Conservation (phyloP, 2,329 filamentous ascomycete genomes). For the Ophiocordyceps sinensis region DNA sequence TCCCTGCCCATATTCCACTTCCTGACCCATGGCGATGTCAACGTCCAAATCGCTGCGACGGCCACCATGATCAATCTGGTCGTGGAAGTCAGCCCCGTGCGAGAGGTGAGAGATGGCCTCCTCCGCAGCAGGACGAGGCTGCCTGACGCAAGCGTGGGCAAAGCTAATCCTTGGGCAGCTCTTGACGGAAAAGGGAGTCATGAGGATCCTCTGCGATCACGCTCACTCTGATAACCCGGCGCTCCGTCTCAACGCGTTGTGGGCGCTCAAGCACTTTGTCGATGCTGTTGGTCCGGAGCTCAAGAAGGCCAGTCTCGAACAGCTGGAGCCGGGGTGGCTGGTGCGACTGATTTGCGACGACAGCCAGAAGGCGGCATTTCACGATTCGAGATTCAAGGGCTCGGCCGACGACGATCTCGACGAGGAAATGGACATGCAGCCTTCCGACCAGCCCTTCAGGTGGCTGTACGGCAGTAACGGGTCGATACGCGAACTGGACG, state of each 20-base stretch:
- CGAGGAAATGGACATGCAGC: slow-evolving; percentile 43
- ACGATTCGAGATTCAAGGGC: slow-evolving; percentile 18
- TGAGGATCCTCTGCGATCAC: slow-evolving; percentile 68
- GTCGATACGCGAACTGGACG: slow-evolving; percentile 16
- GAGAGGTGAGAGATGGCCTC: slow-evolving; percentile 39
- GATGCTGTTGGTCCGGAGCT: slow-evolving; percentile 54
- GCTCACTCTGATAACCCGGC: slow-evolving; percentile 69
- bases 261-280: slow-evolving; percentile 87
- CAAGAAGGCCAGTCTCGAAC: slow-evolving; percentile 65
- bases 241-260: slow-evolving; percentile 72
- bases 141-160: neutral
- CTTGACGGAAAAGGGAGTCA: slow-evolving; percentile 58
- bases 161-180: slow-evolving; percentile 29
- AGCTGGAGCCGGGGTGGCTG: slow-evolving; percentile 67
- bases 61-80: slow-evolving; percentile 75
- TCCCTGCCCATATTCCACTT: slow-evolving; percentile 64
- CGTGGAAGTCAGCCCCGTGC: slow-evolving; percentile 81
- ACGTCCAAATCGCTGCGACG: slow-evolving; percentile 77
- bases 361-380: slow-evolving; percentile 36
- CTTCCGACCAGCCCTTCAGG: slow-evolving; percentile 27
- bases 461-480: slow-evolving; percentile 21
- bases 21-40: slow-evolving; percentile 57
- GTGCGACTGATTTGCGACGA: slow-evolving; percentile 60
- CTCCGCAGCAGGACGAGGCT: neutral
- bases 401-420: slow-evolving; percentile 28